Evolutionary conservation across 805 yeast genomes (phyloP), one percentile per base, ranked within the genome.

Genomic region (Pichia scutulata): DNA sequence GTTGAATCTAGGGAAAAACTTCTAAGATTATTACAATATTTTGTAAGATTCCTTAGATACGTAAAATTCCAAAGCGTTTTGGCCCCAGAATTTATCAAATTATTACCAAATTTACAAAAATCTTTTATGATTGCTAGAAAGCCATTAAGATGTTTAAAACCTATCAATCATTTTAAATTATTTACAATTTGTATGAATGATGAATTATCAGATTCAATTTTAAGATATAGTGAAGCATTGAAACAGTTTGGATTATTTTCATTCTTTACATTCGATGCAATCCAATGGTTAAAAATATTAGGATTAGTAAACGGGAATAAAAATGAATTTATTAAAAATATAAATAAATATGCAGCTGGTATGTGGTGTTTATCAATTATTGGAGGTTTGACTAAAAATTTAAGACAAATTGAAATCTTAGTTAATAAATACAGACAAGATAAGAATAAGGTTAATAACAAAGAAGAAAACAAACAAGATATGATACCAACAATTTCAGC

Each of bases 121-220:
- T 9, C 37, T 10, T 46, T 55, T 16, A 46, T 43, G 39, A 16
- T 55, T 41, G 44, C 54, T 1, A 81, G 98, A 66, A 92, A 92
- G 71, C 82, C 89, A 22, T 70, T 90, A 72, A 79, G 97, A 61
- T 81, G 84, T 61, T 78, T 89, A 55, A 90, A 89, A 69, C 95
- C 95, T 1, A 70, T 90, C 60, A 75, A 74, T 59, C 89, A 84
- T 63, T 62, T 86, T 49, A 81, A 81, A 59, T 76, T 79, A n/a
- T 86, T 90, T 5, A 73, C 85, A 2, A 74, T 76, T 55, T 77
- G 86, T 14, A 77, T 72, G 59, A 86, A 81, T 62, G 82, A 87
- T 67, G 84, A 86, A 71, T 75, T 89, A 43, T 64, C 76, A 47
- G 92, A 85, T 64, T 76, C 77, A 12, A 56, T 72, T 24, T 66